These are phyloP conservation scores for Jamesozyma rosinii DNA, from an alignment of 805 yeast species.

Conservation along the genomic window DNA sequence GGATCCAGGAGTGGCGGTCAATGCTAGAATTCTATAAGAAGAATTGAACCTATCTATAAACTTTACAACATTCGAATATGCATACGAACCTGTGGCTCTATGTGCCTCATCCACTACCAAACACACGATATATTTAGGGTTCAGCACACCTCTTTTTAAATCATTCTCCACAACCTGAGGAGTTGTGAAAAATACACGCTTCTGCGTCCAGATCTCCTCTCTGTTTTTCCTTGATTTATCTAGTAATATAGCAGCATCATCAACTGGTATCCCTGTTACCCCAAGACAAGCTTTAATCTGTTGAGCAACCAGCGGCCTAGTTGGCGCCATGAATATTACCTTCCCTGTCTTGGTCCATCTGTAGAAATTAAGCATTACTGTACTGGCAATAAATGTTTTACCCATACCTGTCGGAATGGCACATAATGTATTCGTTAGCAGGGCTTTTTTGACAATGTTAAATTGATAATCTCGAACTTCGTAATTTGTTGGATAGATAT, in stretches of 20 bases:
- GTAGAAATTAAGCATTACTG: slow-evolving; percentile 82
- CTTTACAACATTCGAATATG: slow-evolving; percentile 76
- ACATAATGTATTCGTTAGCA: slow-evolving; percentile 67
- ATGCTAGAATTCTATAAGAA: slow-evolving; percentile 67
- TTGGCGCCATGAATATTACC: slow-evolving; percentile 92
- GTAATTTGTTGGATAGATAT: slow-evolving; percentile 77
- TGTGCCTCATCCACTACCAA: slow-evolving; percentile 94
- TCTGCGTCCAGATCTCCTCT: slow-evolving; percentile 64
- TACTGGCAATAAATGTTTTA: slow-evolving; percentile 89
- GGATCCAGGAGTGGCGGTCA: slow-evolving; percentile 94
- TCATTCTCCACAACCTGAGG: slow-evolving; percentile 96
- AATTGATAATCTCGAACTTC: slow-evolving; percentile 83
- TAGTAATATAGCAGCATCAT: slow-evolving; percentile 69
- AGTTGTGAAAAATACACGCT: slow-evolving; percentile 82
- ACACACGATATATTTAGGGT: slow-evolving; percentile 67
- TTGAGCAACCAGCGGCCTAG: slow-evolving; percentile 91
- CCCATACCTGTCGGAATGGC: slow-evolving; percentile 97
- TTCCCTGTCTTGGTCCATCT: slow-evolving; percentile 78
- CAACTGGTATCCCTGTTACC: slow-evolving; percentile 71
- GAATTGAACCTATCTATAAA: slow-evolving; percentile 53
- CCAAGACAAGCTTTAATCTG: slow-evolving; percentile 89
- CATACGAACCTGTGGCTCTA: slow-evolving; percentile 80
- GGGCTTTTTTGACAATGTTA: slow-evolving; percentile 63
- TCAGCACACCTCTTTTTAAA: slow-evolving; percentile 58
- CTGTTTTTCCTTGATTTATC: slow-evolving; percentile 53